Evolutionary conservation across 306 rosid species (phyloP).

Genomic region (Cucurbita ficifolia): DNA sequence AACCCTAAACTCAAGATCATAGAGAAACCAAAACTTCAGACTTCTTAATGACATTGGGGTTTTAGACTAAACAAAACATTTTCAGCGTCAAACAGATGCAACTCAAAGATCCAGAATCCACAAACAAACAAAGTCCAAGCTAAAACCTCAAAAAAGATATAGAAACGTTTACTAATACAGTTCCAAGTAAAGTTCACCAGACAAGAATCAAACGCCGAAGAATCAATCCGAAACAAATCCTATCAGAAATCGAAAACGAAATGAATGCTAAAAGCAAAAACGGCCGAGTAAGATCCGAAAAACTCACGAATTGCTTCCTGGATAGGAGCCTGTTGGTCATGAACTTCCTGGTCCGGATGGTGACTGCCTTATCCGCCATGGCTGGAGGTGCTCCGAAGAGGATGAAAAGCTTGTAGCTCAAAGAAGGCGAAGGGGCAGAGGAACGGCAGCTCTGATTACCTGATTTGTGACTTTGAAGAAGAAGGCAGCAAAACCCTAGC

Average conservation of each 20-base stretch:
- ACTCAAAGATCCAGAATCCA: neutral
- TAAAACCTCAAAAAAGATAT: neutral
- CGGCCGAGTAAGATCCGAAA: neutral
- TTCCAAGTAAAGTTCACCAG: neutral
- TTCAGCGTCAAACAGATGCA: neutral
- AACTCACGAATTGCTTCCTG: conserved; percentile 77
- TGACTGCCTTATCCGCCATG: conserved; percentile 90
- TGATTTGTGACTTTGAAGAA: neutral
- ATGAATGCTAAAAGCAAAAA: neutral
- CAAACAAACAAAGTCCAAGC: neutral
- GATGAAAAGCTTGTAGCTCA: neutral
- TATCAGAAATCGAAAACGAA: neutral
- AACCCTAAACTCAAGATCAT: neutral
- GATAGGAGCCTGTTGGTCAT: conserved; percentile 90
- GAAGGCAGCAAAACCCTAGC: neutral
- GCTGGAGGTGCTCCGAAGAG: neutral
- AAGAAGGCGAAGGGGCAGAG: neutral
- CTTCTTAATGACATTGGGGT: no score
- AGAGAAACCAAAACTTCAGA: neutral
- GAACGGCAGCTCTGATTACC: neutral
- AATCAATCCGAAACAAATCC: neutral
- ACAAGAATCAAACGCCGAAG: neutral
- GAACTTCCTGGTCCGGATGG: conserved; percentile 78
- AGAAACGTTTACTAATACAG: no score
- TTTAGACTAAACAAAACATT: neutral